Percentiles rank a stretch among this genome's conserved stretches.
phyloP scores from a whole-genome alignment of 1,284 basidiomycete species.

The Leccinum fuscescens region DNA sequence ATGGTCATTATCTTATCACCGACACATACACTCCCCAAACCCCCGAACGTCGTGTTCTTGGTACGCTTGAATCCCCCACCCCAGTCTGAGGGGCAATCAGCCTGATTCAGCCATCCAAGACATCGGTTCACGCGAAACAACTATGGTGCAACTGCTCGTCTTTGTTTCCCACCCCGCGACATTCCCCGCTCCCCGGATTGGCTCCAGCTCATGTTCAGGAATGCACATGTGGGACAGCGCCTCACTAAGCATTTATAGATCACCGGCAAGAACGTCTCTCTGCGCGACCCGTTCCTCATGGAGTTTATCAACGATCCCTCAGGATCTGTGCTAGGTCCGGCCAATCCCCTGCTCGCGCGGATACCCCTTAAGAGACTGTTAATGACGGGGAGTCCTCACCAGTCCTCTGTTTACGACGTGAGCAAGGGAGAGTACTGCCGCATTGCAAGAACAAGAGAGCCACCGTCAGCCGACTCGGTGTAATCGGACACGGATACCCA shows the following conservation, averaged over 20 bases:
- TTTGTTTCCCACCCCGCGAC: too few species aligned
- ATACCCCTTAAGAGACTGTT: background rate
- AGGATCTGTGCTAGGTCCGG: slow-evolving; percentile 34
- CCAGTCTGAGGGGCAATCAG: background rate
- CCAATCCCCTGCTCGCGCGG: slow-evolving; percentile 24
- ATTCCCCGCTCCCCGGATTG: background rate
- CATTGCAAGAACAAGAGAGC: background rate
- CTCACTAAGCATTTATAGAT: background rate
- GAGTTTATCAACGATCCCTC: slow-evolving; percentile 20
- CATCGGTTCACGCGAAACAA: background rate
- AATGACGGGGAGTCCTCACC: slow-evolving; percentile 23
- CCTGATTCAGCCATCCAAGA: background rate
- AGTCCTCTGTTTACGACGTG: slow-evolving; percentile 18
- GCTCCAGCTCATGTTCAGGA: background rate
- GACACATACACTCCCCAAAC: background rate
- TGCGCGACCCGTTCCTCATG: slow-evolving; percentile 10
- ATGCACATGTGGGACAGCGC: background rate
- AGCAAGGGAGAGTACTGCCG: slow-evolving; percentile 6
- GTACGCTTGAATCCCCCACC: background rate
- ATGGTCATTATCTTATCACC: background rate
- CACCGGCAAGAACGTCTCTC: background rate
- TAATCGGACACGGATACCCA: background rate
- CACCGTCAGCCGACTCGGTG: background rate
- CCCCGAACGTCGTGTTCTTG: slow-evolving; percentile 1
- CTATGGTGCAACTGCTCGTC: too few species aligned